Evolutionary conservation across 192 early-diverging fungal genomes (phyloP), one percentile per base, ranked within the genome.

Genomic region (Backusella circina): DNA sequence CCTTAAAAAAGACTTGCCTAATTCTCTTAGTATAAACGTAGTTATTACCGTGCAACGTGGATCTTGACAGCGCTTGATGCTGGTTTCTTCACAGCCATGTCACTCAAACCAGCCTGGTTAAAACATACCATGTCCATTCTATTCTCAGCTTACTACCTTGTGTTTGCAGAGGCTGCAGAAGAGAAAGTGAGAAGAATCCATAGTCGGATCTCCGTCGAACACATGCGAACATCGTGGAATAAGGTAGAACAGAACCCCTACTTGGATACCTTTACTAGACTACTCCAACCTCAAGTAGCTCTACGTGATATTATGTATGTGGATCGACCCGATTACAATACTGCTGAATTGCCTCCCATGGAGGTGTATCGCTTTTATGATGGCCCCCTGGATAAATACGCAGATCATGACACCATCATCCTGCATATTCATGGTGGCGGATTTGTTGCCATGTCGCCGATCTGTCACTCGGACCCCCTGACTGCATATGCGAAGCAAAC

Each of bases 21-120:
- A 21, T 36, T 23, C 15, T 32, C 37, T 16, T 84, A 92, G 86
- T 99, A 99, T 84, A 95, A 92, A 39, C 88, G 91, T 13, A 95
- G 89, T 82, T 99, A 94, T 81, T 97, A 94, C 75, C 89, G 97
- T 16, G 94, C 94, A 13, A 91, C 96, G 0, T 97, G 94, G 92
- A 82, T 97, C 37, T 78, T 95, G 65, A 95, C 94, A 0, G 94
- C 93, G 2, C 81, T 97, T n/a, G 97, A 99, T 73, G 97, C 96
- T 2, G 97, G 96, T 0, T 97, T 97, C 83, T 91, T 96, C 75
- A 96, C 95, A 0, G 94, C 95, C 12, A 94, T 96, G 91, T 77
- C 84, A 32, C 85, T 97, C 32, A 82, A 85, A 21, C 94, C 95
- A 0, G 90, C 90, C 67, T 86, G 85, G 70, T 77, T 96, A 28